phyloP scores from a whole-genome alignment of 2,329 filamentous ascomycete genomes.

The Madurella fahalii region DNA sequence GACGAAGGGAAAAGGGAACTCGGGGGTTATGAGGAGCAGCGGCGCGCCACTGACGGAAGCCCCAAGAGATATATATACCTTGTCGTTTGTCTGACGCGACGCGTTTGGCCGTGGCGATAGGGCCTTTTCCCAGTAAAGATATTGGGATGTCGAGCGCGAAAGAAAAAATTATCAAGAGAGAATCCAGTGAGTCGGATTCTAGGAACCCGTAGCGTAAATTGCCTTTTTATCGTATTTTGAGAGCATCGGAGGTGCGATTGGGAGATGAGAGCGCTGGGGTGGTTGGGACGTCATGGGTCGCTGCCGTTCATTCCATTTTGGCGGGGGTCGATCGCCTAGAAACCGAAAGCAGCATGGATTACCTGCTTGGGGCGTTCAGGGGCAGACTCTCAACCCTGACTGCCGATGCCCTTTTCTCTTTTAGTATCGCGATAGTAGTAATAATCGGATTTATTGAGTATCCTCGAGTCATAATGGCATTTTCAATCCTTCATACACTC shows the following conservation, averaged over 20 bases:
- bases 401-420: too few relatives aligned
- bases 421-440: too few relatives aligned
- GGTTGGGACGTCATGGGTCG: neutral
- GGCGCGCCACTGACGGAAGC: neutral
- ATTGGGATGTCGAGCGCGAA: neutral
- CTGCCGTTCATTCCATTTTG: neutral
- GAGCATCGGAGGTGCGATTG: conserved; percentile 3
- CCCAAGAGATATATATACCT: too few relatives aligned
- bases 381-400: neutral
- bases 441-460: too few relatives aligned
- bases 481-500: neutral
- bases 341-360: neutral
- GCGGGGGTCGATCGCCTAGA: neutral
- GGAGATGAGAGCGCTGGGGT: neutral
- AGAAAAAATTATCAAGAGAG: neutral
- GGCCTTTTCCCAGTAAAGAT: neutral
- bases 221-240: neutral
- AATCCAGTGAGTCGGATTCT: neutral
- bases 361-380: neutral
- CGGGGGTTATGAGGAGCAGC: neutral
- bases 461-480: too few relatives aligned
- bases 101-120: neutral
- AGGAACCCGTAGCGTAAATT: conserved; percentile 1
- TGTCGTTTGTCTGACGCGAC: neutral
- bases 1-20: too few relatives aligned